Evolutionary conservation across 225 moss, liverwort and hornwort genomes (phyloP), one percentile per base, ranked within the genome.

Genomic region (Pseudisothecium myosuroides): DNA sequence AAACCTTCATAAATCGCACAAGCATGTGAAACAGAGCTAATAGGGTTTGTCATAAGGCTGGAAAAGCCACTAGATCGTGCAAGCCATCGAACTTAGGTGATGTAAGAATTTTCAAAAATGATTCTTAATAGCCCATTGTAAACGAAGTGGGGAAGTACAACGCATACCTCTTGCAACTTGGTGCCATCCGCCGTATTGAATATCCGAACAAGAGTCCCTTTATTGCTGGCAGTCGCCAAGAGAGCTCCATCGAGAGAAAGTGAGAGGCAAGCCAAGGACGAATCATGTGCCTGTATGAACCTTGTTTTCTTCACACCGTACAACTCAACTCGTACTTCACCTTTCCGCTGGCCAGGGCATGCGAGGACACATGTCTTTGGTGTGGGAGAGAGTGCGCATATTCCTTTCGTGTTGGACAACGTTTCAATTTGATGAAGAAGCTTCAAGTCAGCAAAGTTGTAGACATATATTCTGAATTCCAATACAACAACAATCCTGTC

Each of bases 401-500:
- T 86, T 23, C 95, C 95, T 80, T 91, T 95, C 13, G 89, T 87
- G 69, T 96, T 96, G 23, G 93, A 89, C 73, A 93, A 64, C 14
- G 96, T 95, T 81, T 95, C 96, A 75, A 95, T 94, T 85, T 95
- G 94, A 80, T 96, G 93, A 31, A 95, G 93, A 84, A 95, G 92
- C 84, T 92, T 92, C 92, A 96, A 87, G 87, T 95, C 95, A 58
- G 91, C 90, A 64, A 95, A 95, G 88, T 95, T 96, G 68, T 96
- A 96, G 60, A 95, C 92, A 79, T 96, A 95, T 63, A 95, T 94
- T 87, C 93, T 94, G 68, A 91, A 85, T 61, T 96, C 95, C 37
- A 96, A 88, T 27, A 96, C 92, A 47, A 96, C 93, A 64, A 96
- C 93, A 85, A 96, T 93, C 62, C 88, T 92, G 80, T 96, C 96